Evolutionary conservation across 176 grass and related monocot genomes (phyloP).

Genomic region (Zoysia pacifica): DNA sequence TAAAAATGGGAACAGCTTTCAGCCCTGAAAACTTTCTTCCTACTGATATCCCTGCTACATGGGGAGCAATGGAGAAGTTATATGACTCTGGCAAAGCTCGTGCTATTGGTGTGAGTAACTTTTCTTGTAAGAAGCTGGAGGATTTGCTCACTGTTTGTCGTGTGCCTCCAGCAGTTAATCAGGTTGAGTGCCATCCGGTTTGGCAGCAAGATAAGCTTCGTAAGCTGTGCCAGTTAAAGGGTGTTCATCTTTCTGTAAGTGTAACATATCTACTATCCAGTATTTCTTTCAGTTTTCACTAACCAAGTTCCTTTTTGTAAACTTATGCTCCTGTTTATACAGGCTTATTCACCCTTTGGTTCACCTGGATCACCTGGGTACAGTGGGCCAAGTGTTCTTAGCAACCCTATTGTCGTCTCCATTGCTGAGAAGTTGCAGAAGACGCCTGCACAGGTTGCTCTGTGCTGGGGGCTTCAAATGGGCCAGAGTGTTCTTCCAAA

Average conservation of each 20-base stretch:
- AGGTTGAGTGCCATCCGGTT: slow-evolving; percentile 59
- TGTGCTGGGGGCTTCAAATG: slow-evolving; percentile 61
- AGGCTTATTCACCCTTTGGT: slow-evolving; percentile 63
- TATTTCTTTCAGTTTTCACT: too few relatives aligned
- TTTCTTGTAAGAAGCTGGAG: slow-evolving; percentile 52
- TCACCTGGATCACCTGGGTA: slow-evolving; percentile 42
- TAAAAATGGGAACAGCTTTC: slow-evolving; percentile 37
- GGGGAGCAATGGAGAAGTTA: slow-evolving; percentile 60
- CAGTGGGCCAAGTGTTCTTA: slow-evolving; percentile 32
- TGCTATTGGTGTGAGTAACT: slow-evolving; percentile 65
- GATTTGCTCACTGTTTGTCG: slow-evolving; percentile 48
- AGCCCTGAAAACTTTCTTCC: slow-evolving; percentile 46
- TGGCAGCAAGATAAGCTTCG: slow-evolving; percentile 58
- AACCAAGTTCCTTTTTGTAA: background rate
- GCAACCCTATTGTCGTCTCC: slow-evolving; percentile 38
- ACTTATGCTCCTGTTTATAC: background rate
- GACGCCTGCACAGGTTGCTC: slow-evolving; percentile 58
- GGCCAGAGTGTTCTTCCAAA: slow-evolving; percentile 59
- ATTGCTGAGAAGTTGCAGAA: slow-evolving; percentile 51
- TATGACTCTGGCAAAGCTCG: slow-evolving; percentile 47
- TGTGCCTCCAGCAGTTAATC: slow-evolving; percentile 56
- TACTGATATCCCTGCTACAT: slow-evolving; percentile 52
- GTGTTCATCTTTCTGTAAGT: slow-evolving; percentile 67
- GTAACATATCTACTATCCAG: background rate
- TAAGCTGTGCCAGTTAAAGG: slow-evolving; percentile 42